Percentiles rank a stretch among this genome's conserved stretches.
Evolutionary conservation across 2,329 filamentous ascomycete genomes (phyloP).

Genomic region (Alternaria infectoria): DNA sequence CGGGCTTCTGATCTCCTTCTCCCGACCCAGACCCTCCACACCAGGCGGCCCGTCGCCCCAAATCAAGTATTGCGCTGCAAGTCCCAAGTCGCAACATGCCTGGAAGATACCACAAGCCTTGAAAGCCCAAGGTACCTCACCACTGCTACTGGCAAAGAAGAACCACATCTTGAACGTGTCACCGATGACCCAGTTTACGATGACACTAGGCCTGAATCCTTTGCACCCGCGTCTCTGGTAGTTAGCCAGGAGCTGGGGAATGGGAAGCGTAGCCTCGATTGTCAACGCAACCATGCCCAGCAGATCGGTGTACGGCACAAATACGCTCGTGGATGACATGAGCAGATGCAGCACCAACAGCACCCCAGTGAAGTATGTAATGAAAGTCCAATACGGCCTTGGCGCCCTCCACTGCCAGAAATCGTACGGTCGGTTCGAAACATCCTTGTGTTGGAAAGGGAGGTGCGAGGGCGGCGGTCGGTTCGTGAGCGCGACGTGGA

Average conservation of each 20-base stretch:
- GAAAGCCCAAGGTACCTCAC: constrained; percentile 75
- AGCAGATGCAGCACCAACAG: constrained; percentile 72
- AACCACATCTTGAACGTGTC: constrained; percentile 81
- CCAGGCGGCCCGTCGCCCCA: constrained; percentile 39
- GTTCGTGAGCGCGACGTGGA: constrained; percentile 67
- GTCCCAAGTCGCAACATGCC: constrained; percentile 74
- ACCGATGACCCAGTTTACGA: constrained; percentile 78
- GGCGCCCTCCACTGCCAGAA: constrained; percentile 84
- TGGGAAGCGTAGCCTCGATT: constrained; percentile 80
- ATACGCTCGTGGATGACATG: constrained; percentile 65
- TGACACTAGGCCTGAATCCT: constrained; percentile 77
- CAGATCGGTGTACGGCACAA: constrained; percentile 68
- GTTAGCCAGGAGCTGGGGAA: constrained; percentile 80
- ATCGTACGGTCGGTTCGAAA: constrained; percentile 68
- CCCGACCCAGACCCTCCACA: constrained; percentile 8
- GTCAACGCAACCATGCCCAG: constrained; percentile 78
- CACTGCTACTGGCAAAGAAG: constrained; percentile 76
- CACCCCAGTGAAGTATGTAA: constrained; percentile 69
- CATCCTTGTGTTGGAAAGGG: constrained; percentile 66
- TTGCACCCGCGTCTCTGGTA: constrained; percentile 71
- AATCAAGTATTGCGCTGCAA: constrained; percentile 72
- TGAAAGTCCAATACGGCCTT: constrained; percentile 80
- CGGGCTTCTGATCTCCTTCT: constrained; percentile 36
- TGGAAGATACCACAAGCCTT: constrained; percentile 85
- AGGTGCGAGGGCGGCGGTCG: constrained; percentile 54